Percentiles rank a stretch among this genome's conserved stretches.
phyloP scores from a whole-genome alignment of 106 monocot genomes.

The Allium sativum region DNA sequence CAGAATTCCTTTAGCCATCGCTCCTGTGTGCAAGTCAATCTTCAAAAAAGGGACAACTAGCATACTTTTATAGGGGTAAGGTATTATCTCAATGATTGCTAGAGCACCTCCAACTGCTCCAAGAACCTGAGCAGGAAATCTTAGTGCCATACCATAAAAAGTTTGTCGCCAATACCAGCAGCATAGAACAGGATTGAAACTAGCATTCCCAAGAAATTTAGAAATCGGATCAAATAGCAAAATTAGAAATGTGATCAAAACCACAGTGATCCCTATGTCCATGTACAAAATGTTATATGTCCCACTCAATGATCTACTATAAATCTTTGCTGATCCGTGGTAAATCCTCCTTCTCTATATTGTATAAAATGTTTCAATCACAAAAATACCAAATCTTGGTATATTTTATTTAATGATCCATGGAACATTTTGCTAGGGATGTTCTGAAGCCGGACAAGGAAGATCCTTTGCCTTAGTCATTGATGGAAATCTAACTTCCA shows the following conservation, averaged over 20 bases:
- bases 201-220: conserved; percentile 40
- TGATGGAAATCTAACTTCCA: no score
- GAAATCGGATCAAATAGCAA: conserved; percentile 23
- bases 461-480: no score
- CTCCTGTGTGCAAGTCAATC: conserved; percentile 72
- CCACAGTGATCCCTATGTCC: conserved; percentile 22
- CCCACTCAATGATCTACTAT: no score
- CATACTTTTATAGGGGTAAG: conserved; percentile 71
- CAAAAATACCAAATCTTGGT: no score
- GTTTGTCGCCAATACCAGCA: conserved; percentile 31
- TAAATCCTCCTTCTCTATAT: no score
- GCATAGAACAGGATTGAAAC: conserved; percentile 65
- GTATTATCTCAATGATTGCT: conserved; percentile 70
- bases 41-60: conserved; percentile 66
- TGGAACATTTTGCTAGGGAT: no score
- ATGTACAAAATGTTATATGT: no score
- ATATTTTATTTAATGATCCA: no score
- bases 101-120: conserved; percentile 78
- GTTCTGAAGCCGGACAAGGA: no score
- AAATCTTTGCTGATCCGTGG: no score
- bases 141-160: conserved; percentile 50
- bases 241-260: conserved; percentile 25
- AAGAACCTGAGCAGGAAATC: conserved; percentile 59
- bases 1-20: conserved; percentile 66
- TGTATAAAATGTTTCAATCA: no score